Conservation (phyloP, 441 rosid species). For the Eruca vesicaria region DNA sequence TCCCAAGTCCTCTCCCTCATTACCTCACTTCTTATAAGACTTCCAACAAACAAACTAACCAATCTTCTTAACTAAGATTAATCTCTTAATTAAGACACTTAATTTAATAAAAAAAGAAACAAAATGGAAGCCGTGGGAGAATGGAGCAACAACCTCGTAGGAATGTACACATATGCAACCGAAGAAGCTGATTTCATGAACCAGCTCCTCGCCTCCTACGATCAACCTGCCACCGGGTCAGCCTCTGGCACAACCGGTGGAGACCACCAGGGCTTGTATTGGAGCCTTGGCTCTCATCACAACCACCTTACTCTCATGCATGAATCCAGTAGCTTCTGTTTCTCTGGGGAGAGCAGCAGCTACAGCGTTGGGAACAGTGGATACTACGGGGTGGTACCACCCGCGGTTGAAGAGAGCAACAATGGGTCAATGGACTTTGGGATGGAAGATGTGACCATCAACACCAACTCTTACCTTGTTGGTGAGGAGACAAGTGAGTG, state of each 20-base stretch:
- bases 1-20: not conserved
- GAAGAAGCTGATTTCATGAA: conserved; percentile 82
- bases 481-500: conserved; percentile 40
- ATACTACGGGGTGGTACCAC: conserved; percentile 34
- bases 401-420: conserved; percentile 19
- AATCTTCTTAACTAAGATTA: conserved; percentile 4
- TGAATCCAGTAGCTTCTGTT: conserved; percentile 19
- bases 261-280: conserved; percentile 21
- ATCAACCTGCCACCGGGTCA: conserved; percentile 15
- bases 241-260: conserved; percentile 12
- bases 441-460: conserved; percentile 38
- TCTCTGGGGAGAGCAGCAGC: conserved; percentile 40
- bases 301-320: conserved; percentile 24
- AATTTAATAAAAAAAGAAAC: not conserved
- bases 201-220: conserved; percentile 45
- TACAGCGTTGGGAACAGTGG: conserved; percentile 19
- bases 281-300: conserved; percentile 23
- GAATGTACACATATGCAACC: conserved; percentile 39
- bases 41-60: conserved; percentile 22
- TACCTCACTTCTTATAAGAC: conserved; percentile 10
- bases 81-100: conserved; percentile 12
- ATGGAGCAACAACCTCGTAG: conserved; percentile 58
- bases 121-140: conserved; percentile 66
- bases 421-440: conserved; percentile 41
- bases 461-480: conserved; percentile 42